phyloP scores from a whole-genome alignment of 1,284 basidiomycete species.

The Golubevia pallescens region DNA sequence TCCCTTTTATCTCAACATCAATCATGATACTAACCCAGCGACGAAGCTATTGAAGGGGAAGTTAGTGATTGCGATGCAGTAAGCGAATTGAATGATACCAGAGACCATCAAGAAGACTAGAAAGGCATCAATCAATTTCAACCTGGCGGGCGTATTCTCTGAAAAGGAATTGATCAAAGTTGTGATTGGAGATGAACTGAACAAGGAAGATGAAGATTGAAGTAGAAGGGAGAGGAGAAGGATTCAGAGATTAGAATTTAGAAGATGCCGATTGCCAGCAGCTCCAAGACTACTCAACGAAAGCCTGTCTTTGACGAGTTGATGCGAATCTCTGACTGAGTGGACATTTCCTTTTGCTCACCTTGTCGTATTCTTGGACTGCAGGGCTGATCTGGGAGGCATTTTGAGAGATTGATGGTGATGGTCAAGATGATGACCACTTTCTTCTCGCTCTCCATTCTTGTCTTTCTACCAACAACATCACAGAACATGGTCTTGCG shows the following conservation, averaged over 20 bases:
- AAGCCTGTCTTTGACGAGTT: too few species aligned
- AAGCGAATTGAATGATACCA: constrained; percentile 54
- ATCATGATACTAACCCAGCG: constrained; percentile 55
- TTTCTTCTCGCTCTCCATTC: too few species aligned
- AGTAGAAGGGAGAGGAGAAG: not conserved
- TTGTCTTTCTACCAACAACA: too few species aligned
- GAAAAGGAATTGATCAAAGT: constrained; percentile 37
- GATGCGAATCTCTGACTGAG: not conserved
- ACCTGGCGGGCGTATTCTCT: constrained; percentile 33
- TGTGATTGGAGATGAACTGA: constrained; percentile 1
- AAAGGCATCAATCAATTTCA: constrained; percentile 58
- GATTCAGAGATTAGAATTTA: not conserved
- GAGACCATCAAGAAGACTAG: constrained; percentile 53
- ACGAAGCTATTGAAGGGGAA: constrained; percentile 61
- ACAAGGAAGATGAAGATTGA: not conserved
- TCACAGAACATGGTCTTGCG: too few species aligned
- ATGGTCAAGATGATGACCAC: too few species aligned
- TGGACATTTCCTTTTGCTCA: constrained; percentile 1
- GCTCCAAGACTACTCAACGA: too few species aligned
- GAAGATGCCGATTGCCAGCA: not conserved
- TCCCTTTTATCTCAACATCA: not conserved
- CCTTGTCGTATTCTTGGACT: not conserved
- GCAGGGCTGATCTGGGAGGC: not conserved
- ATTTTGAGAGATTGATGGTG: not conserved
- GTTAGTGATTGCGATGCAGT: constrained; percentile 52